A percentile compares a stretch with the other conserved stretches of the same genome.
Conservation (phyloP, 208 protist species). For the Leishmania amazonensis region DNA sequence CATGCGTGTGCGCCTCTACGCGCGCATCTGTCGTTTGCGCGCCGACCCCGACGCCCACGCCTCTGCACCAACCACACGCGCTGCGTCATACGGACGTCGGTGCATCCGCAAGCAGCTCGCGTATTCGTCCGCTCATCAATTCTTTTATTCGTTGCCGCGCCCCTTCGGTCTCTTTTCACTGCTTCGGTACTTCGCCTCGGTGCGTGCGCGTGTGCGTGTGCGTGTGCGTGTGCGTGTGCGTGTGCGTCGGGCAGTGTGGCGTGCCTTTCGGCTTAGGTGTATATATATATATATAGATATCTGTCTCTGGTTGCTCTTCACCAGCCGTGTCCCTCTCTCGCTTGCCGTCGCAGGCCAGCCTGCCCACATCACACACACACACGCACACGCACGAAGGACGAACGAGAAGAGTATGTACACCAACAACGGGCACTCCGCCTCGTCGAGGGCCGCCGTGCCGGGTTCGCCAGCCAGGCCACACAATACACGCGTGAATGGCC, state of each 20-base stretch:
- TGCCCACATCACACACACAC: neutral
- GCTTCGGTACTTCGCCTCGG: neutral
- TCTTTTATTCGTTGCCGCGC: conserved; percentile 9
- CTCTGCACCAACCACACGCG: neutral
- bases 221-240: neutral
- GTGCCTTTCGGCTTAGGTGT: too few species aligned
- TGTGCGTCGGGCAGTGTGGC: neutral
- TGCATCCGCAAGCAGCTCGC: neutral
- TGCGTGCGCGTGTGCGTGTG: neutral
- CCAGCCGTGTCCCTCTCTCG: neutral
- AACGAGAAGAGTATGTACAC: neutral
- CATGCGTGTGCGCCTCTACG: neutral
- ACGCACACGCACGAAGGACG: neutral
- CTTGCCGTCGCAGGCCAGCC: neutral
- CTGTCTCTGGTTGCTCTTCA: neutral
- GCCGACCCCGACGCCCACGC: neutral
- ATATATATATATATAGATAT: too few species aligned
- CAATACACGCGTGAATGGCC: neutral
- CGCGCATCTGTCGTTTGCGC: neutral
- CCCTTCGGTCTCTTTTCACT: neutral
- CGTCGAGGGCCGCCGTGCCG: neutral
- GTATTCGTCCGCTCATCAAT: conserved; percentile 2
- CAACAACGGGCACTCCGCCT: neutral
- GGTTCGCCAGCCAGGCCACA: neutral
- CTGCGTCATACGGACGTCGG: neutral